Percentiles rank a stretch among this genome's conserved stretches.
Conservation (phyloP, 2,329 filamentous ascomycete species). For the Cladophialophora yegresii region DNA sequence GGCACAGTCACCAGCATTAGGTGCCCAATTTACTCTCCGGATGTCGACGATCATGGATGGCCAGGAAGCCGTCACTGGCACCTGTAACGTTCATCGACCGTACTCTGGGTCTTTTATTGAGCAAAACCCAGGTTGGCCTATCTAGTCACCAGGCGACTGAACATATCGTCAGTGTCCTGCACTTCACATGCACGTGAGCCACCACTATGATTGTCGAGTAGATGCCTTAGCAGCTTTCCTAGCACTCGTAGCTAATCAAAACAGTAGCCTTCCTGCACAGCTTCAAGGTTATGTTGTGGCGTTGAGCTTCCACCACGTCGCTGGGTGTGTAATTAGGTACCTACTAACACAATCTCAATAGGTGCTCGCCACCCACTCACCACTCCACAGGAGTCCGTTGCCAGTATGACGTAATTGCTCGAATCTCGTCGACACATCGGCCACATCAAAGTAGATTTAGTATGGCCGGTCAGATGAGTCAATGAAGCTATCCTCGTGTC, state of each 20-base stretch:
- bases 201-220: neutral
- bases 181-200: neutral
- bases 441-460: neutral
- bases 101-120: neutral
- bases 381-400: too few relatives aligned
- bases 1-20: neutral
- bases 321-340: too few relatives aligned
- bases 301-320: too few relatives aligned
- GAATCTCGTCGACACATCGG: neutral
- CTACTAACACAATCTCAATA: too few relatives aligned
- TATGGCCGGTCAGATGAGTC: neutral
- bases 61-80: neutral
- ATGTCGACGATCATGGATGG: neutral
- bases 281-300: neutral
- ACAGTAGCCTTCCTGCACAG: too few relatives aligned
- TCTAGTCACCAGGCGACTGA: neutral
- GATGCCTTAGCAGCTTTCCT: neutral
- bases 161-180: neutral
- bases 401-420: neutral
- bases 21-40: neutral
- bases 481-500: neutral
- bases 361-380: too few relatives aligned
- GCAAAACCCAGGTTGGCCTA: neutral
- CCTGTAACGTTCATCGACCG: neutral
- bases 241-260: neutral